These are phyloP conservation scores for Arctium minus DNA, from an alignment of 129 eudicot species.

Conservation along the genomic window DNA sequence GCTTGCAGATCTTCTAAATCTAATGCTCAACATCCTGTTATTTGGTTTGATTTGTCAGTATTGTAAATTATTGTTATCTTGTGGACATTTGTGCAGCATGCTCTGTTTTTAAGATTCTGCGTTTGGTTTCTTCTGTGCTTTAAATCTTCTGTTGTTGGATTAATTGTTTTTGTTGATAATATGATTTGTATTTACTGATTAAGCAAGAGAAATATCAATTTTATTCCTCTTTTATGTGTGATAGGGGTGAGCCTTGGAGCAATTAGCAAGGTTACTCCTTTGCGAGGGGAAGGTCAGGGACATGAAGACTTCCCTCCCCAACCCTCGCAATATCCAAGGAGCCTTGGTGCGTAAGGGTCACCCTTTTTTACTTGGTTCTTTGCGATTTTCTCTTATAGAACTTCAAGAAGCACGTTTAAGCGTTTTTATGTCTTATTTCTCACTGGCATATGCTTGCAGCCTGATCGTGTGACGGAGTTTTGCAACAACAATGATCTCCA, in stretches of 20 bases:
- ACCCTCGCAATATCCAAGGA: neutral
- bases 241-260: conserved; percentile 1
- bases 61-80: too few species aligned
- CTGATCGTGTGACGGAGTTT: conserved; percentile 96
- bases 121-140: neutral
- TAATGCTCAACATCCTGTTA: too few species aligned
- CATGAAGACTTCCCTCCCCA: neutral
- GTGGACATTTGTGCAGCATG: too few species aligned
- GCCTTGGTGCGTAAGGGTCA: conserved; percentile 1
- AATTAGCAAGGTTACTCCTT: neutral
- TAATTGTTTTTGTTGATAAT: too few species aligned
- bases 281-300: neutral
- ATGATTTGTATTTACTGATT: too few species aligned
- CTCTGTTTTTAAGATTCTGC: neutral
- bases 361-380: neutral
- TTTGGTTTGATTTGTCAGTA: too few species aligned
- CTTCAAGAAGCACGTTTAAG: neutral
- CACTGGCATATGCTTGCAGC: conserved; percentile 40
- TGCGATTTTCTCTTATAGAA: neutral
- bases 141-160: neutral
- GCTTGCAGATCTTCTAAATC: too few species aligned
- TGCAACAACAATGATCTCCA: conserved; percentile 90
- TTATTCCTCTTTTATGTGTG: neutral
- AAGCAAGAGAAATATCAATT: too few species aligned
- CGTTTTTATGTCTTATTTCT: neutral